Base-by-base conservation (phyloP, 2,329 filamentous ascomycete species). In the Xylaria sp. region DNA sequence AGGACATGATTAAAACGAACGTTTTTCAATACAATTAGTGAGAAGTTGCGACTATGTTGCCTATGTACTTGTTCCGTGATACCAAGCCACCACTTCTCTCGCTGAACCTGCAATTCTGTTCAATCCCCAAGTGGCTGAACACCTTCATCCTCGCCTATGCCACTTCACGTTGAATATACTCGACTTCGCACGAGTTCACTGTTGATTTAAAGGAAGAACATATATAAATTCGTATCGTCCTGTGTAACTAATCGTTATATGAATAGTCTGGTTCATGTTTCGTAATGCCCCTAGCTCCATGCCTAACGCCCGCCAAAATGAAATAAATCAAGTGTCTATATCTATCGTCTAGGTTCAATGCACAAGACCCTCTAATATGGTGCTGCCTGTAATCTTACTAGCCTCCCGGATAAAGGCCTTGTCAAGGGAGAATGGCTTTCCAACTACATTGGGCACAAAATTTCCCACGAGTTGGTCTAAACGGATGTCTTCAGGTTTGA, bases 261-360 rank as follows among this genome's bases (percentile, higher is more conserved):
- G 28, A 34, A 20, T 34, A 12, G 18, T 20, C n/a, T 55, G 28
- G 4, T 3, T 55, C 1, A 18, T 44, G 23, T 23, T 2, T 32
- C 55, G 12, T 57, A 58, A 58, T 12, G 23, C 55, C 37, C 12
- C 13, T 28, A 15, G 32, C 28, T 8, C 52, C 1, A 37, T 55
- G 15, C 37, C n/a, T 55, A 28, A 55, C 37, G 20, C 48, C 61
- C 12, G n/a, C 12, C 8, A 8, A 20, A 57, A 34, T n/a, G 3
- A 28, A 37, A 12, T 12, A 58, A 58, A 58, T 7, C 7, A 46
- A 58, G 23, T 46, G 23, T 13, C 46, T 20, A 46, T 58, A 28
- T 28, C 56, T 58, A 32, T n/a, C 13, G 32, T 58, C 39, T 46
- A 46, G 23, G 28, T 78, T 78, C 75, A 78, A 55, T 61, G 56